Conservation (phyloP, 2,329 filamentous ascomycete genomes). For the Lecanosticta acicola region DNA sequence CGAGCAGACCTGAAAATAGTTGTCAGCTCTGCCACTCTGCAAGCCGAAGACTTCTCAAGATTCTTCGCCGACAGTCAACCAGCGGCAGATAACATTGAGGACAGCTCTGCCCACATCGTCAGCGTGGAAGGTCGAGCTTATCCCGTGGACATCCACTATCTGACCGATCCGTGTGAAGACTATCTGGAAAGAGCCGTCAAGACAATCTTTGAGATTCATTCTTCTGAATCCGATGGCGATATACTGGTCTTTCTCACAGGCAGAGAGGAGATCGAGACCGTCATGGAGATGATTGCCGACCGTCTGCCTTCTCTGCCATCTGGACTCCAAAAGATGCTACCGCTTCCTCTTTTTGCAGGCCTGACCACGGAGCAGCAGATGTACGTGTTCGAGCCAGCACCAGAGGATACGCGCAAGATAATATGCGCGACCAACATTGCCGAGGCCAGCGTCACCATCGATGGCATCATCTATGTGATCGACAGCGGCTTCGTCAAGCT, state of each 20-base stretch:
- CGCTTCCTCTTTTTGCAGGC: constrained; percentile 82
- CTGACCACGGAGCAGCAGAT: constrained; percentile 87
- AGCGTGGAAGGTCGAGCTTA: constrained; percentile 83
- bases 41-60: constrained; percentile 75
- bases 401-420: constrained; percentile 79
- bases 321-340: constrained; percentile 55
- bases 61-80: constrained; percentile 61
- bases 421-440: constrained; percentile 94
- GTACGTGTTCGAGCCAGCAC: constrained; percentile 82
- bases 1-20: constrained; percentile 79
- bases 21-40: constrained; percentile 86
- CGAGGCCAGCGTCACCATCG: constrained; percentile 91
- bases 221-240: constrained; percentile 73
- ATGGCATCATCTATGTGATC: constrained; percentile 84
- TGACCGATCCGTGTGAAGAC: constrained; percentile 71
- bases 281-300: constrained; percentile 73
- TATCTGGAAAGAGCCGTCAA: constrained; percentile 80
- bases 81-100: constrained; percentile 23
- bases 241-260: constrained; percentile 89
- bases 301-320: constrained; percentile 59
- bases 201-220: constrained; percentile 82
- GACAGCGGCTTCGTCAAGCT: constrained; percentile 90
- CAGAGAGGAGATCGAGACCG: constrained; percentile 82
- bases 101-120: constrained; percentile 59
- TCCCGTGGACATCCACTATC: constrained; percentile 79